Evolutionary conservation across 305 asterid species (phyloP).

Genomic region (Coffea humblotiana): DNA sequence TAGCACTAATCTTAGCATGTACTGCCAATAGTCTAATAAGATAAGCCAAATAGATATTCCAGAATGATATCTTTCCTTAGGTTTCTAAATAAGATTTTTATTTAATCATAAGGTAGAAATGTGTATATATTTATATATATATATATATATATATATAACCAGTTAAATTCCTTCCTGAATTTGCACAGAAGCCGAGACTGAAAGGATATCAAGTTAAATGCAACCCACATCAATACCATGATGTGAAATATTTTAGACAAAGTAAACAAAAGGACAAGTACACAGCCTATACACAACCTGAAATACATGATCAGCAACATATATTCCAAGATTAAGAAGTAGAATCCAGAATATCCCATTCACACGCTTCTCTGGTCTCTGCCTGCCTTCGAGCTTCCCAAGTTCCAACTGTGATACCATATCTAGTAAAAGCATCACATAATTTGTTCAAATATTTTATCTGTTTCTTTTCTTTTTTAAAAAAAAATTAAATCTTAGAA

Average conservation of each 20-base stretch:
- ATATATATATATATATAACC: not conserved
- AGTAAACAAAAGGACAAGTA: not conserved
- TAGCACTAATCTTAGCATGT: constrained; percentile 1
- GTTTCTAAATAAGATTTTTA: not conserved
- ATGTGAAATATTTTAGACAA: not conserved
- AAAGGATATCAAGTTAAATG: not conserved
- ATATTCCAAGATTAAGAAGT: constrained; percentile 76
- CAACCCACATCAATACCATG: not conserved
- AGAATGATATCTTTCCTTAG: not conserved
- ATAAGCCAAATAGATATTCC: not conserved
- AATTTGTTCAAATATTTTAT: constrained; percentile 28
- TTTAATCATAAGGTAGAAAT: not conserved
- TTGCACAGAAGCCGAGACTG: not conserved
- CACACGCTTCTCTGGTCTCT: constrained; percentile 65
- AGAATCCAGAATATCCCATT: constrained; percentile 93
- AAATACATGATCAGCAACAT: constrained; percentile 77
- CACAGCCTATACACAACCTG: constrained; percentile 47
- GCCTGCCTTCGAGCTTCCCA: constrained; percentile 52
- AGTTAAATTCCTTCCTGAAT: not conserved
- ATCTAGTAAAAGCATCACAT: constrained; percentile 61
- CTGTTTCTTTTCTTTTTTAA: not conserved
- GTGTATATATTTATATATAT: not conserved
- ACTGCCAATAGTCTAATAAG: not conserved
- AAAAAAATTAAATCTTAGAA: not conserved
- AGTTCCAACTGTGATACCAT: constrained; percentile 80